Base-by-base conservation (phyloP, 192 early-diverging fungal species). In the Dispira simplex region DNA sequence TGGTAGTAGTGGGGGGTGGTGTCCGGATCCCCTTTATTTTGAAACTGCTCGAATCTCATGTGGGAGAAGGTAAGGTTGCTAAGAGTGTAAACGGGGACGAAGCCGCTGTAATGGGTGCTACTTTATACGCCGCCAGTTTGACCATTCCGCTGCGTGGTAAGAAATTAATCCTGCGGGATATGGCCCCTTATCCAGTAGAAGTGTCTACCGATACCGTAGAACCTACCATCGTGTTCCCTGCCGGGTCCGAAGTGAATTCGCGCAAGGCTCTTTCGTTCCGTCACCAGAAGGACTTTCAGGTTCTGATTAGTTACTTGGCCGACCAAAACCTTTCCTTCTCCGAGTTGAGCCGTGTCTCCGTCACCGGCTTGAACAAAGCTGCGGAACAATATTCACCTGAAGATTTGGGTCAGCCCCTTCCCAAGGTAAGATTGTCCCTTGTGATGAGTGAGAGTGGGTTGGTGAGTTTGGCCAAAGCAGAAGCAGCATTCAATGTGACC, bases 21-120 rank as follows among this genome's bases (percentile, higher is more conserved):
- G 82, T 89, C 28, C 89, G 97, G 55, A 78, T 92, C 44, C 97
- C 97, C 12, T 73, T 84, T 59, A 83, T 99, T 63, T 92, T 95
- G 69, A 65, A 73, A 44, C 77, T 69, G 43, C 73, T 99, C 55
- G 71, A 72, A 0, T 71, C 81, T 10, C 70, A 81, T 54, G 82
- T 91, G 62, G 90, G 92, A 67, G 76, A 85, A 27, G 83, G 83
- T 55, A 90, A 90, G 73, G 84, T 99, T 65, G 91, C 93, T 39
- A 83, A 89, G 77, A 95, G 92, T 64, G 83, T 99, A 46, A 96
- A 99, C 67, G 88, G 79, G 47, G 97, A 99, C 64, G 97, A 99
- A 79, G 93, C 95, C 16, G 90, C 89, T 44, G 95, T 93, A 39
- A 71, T 91, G 66, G 86, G 85, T 43, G 94, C 92, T 56, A 91